A percentile compares a stretch with the other conserved stretches of the same genome.
Conservation (phyloP, 305 asterid genomes). For the Fraxinus angustifolia region DNA sequence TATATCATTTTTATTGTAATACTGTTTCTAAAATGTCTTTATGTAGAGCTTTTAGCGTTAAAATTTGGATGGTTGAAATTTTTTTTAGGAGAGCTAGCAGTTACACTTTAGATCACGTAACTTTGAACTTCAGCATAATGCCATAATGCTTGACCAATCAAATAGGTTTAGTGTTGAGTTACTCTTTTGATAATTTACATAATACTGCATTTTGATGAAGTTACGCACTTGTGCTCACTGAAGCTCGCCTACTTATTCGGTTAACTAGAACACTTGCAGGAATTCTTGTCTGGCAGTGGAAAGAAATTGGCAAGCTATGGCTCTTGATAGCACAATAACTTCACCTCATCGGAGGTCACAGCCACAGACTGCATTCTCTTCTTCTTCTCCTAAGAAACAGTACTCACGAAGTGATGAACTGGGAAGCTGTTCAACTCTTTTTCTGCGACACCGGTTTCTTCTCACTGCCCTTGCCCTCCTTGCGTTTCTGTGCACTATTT, state of each 20-base stretch:
- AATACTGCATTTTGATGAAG: slow-evolving; percentile 1
- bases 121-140: background rate
- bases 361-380: slow-evolving; percentile 62
- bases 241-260: slow-evolving; percentile 1
- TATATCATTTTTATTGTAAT: background rate
- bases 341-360: slow-evolving; percentile 93
- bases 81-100: background rate
- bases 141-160: background rate
- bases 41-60: background rate
- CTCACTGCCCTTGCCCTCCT: slow-evolving; percentile 78
- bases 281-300: slow-evolving; percentile 20
- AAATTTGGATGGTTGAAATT: background rate
- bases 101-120: background rate
- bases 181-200: background rate
- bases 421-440: slow-evolving; percentile 58
- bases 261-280: slow-evolving; percentile 29
- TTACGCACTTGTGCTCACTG: background rate
- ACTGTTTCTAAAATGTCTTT: background rate
- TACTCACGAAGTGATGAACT: slow-evolving; percentile 52
- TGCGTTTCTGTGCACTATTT: slow-evolving; percentile 78
- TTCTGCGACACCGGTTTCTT: slow-evolving; percentile 84
- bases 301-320: slow-evolving; percentile 41
- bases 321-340: slow-evolving; percentile 63
- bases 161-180: background rate
- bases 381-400: slow-evolving; percentile 46